Evolutionary conservation across 1,139 yeast genomes (phyloP), one percentile per base, ranked within the genome.

Genomic region (Hansenula lynferdii): DNA sequence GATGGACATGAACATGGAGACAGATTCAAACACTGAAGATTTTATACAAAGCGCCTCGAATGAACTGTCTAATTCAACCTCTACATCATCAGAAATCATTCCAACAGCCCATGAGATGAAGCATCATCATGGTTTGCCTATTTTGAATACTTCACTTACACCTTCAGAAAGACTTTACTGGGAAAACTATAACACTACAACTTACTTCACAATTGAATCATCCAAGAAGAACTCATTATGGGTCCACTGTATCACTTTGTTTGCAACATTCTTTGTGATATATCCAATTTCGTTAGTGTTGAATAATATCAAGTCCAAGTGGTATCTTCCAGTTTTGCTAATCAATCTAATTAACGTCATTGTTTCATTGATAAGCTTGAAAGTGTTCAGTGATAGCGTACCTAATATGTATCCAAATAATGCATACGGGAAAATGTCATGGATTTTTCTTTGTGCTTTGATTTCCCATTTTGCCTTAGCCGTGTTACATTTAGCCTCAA

Each of bases 181-280:
- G 97, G 81, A 80, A 40, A 60, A 62, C 28, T 90, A 87, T 61
- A 78, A 85, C 53, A 77, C 95, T n/a, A 82, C 94, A 7, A 83
- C 87, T 12, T 89, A 74, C 58, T 76, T 86, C 61, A 77, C 74
- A 11, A 62, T 77, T n/a, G 74, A 72, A 1, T 56, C 72, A 1
- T 60, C 68, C 5, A 72, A 72, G 48, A 72, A 75, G 43, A 45
- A 67, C n/a, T 72, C 80, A 3, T 64, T 90, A 34, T 66, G 69
- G 50, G 53, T 70, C 35, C 97, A 90, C 53, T 64, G 80, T 9
- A 53, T 57, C 2, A 56, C 77, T 16, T 62, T 79, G 19, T 38
- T 68, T 4, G 10, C 68, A 0, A 62, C 84, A 0, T 70, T 79
- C 49, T 59, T 78, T 15, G 53, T 83, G 24, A 43, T 84, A 6